Conservation (phyloP, 805 yeast species). For the Candida adriatica region DNA sequence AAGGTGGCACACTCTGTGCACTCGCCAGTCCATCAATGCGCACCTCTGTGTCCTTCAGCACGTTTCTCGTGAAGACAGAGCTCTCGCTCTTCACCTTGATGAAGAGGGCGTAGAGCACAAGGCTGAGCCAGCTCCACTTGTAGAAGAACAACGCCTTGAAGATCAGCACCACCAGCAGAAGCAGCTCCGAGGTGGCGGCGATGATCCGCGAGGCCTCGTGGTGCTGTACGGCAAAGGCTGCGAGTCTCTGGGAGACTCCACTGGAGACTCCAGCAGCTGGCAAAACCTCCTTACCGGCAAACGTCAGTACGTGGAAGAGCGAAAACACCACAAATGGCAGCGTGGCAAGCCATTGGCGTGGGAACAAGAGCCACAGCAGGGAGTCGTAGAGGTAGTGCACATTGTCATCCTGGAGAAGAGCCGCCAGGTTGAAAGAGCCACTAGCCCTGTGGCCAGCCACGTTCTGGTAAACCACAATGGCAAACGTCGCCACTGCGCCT, state of each 20-base stretch:
- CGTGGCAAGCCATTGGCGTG: slow-evolving; percentile 52
- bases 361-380: slow-evolving; percentile 44
- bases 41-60: slow-evolving; percentile 63
- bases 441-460: slow-evolving; percentile 24
- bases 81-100: slow-evolving; percentile 73
- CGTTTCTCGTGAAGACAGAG: slow-evolving; percentile 63
- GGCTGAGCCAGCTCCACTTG: slow-evolving; percentile 53
- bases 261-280: slow-evolving; percentile 43
- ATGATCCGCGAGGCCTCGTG: slow-evolving; percentile 53
- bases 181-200: slow-evolving; percentile 55
- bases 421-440: slow-evolving; percentile 19
- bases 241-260: slow-evolving; percentile 26
- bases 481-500: slow-evolving; percentile 67
- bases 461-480: slow-evolving; percentile 63
- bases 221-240: slow-evolving; percentile 40
- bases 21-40: slow-evolving; percentile 50
- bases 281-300: slow-evolving; percentile 54
- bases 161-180: slow-evolving; percentile 34
- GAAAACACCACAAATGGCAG: slow-evolving; percentile 75
- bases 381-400: slow-evolving; percentile 62
- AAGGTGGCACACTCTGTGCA: slow-evolving; percentile 47
- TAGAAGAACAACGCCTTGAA: slow-evolving; percentile 54
- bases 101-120: slow-evolving; percentile 51
- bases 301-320: slow-evolving; percentile 73
- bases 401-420: slow-evolving; percentile 54